phyloP scores from a whole-genome alignment of 1,284 basidiomycete species.

The Jaminaea rosea region DNA sequence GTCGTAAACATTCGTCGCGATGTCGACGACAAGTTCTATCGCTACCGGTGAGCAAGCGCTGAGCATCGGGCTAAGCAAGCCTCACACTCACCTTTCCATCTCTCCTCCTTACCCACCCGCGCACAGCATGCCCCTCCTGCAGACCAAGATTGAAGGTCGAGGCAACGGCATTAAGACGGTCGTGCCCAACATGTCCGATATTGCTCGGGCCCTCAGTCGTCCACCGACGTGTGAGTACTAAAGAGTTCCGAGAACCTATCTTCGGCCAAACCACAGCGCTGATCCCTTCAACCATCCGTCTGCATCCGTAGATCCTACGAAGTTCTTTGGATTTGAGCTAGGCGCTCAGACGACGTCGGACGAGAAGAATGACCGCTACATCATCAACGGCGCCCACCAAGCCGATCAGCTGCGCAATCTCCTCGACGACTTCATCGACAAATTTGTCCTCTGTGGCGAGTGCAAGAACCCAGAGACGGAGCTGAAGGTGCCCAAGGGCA shows the following conservation, averaged over 20 bases:
- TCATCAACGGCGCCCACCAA: constrained; percentile 95
- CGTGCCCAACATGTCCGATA: constrained; percentile 82
- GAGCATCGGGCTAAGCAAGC: background rate
- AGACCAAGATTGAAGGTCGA: constrained; percentile 95
- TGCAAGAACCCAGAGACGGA: constrained; percentile 99
- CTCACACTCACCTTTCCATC: constrained; percentile 3
- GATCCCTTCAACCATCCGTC: background rate
- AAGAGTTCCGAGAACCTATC: background rate
- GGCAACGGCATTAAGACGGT: constrained; percentile 98
- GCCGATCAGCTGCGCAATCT: constrained; percentile 86
- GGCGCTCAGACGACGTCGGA: constrained; percentile 95
- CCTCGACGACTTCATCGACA: constrained; percentile 85
- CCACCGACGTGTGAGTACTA: constrained; percentile 63
- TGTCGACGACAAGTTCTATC: constrained; percentile 67
- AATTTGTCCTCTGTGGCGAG: constrained; percentile 90
- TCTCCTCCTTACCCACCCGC: too few relatives aligned
- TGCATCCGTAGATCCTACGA: constrained; percentile 69
- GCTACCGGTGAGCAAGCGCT: constrained; percentile 24
- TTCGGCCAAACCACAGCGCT: background rate
- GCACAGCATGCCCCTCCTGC: constrained; percentile 79
- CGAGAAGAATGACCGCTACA: constrained; percentile 93
- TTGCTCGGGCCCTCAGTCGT: constrained; percentile 86
- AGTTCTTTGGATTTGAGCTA: constrained; percentile 98
- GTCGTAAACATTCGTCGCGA: constrained; percentile 96
- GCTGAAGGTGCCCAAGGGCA: constrained; percentile 72